Evolutionary conservation across 352 stramenopile genomes (phyloP).

Genomic region (Blastocystis sp.): DNA sequence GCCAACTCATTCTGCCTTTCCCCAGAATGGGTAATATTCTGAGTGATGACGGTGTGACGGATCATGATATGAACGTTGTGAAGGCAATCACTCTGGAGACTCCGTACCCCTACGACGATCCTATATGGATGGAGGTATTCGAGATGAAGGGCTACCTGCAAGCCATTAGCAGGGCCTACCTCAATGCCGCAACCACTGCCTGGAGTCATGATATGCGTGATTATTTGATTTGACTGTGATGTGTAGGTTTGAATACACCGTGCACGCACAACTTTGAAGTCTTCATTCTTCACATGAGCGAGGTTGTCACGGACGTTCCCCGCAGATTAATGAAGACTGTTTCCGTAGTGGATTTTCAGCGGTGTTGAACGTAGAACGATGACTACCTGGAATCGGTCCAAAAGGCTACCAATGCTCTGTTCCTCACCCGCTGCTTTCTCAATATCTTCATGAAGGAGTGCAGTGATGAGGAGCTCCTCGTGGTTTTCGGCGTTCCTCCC

Average conservation of each 20-base stretch:
- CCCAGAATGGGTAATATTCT: conserved; percentile 38
- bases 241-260: conserved; percentile 6
- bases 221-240: background rate
- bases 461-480: conserved; percentile 24
- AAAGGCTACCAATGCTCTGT: conserved; percentile 48
- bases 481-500: conserved; percentile 27
- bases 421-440: conserved; percentile 52
- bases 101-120: conserved; percentile 3
- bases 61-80: conserved; percentile 45
- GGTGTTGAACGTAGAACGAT: conserved; percentile 36
- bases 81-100: background rate
- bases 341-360: conserved; percentile 4
- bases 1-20: too few species aligned
- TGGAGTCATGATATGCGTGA: conserved; percentile 57
- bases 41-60: background rate
- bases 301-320: conserved; percentile 38
- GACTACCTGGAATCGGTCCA: conserved; percentile 51
- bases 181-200: background rate
- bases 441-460: conserved; percentile 60
- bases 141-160: conserved; percentile 52
- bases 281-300: conserved; percentile 56
- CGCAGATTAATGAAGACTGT: conserved; percentile 30
- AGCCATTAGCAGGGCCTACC: conserved; percentile 11
- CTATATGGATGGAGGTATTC: conserved; percentile 28
- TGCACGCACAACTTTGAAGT: conserved; percentile 32